Conservation (phyloP, 1,284 basidiomycete species). For the Ustilago trichophora region DNA sequence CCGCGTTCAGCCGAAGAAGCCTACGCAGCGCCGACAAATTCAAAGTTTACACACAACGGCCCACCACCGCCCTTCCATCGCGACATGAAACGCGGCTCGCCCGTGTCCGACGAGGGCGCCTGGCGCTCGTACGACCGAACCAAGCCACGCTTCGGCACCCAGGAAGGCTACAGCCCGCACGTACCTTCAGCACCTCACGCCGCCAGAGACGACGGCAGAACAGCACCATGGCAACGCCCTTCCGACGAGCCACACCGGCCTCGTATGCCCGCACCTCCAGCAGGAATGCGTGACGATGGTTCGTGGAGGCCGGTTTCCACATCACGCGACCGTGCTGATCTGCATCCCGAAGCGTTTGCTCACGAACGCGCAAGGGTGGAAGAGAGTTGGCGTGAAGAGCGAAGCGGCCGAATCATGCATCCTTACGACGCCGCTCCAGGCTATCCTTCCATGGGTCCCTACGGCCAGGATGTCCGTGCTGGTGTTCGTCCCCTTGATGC, state of each 20-base stretch:
- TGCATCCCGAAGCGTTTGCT: slow-evolving; percentile 14
- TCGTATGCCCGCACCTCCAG: slow-evolving; percentile 20
- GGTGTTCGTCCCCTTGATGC: slow-evolving; percentile 12
- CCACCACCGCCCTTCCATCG: slow-evolving; percentile 16
- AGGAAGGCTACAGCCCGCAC: slow-evolving; percentile 22
- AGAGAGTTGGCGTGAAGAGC: slow-evolving; percentile 25
- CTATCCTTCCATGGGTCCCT: slow-evolving; percentile 5
- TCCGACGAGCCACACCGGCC: slow-evolving; percentile 20
- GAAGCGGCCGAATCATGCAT: slow-evolving; percentile 8
- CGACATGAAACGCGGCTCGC: slow-evolving; percentile 20
- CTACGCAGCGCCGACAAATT: not conserved
- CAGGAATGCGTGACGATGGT: slow-evolving; percentile 12
- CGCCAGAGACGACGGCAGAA: slow-evolving; percentile 12
- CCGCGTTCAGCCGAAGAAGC: slow-evolving; percentile 10
- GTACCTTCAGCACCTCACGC: slow-evolving; percentile 8
- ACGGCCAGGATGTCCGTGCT: slow-evolving; percentile 7
- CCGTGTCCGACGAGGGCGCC: slow-evolving; percentile 13
- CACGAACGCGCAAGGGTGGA: slow-evolving; percentile 24
- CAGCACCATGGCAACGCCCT: slow-evolving; percentile 13
- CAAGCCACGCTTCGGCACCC: slow-evolving; percentile 13
- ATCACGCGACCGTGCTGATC: slow-evolving; percentile 11
- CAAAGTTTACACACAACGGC: slow-evolving; percentile 7
- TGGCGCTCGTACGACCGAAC: slow-evolving; percentile 24
- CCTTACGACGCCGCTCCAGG: slow-evolving; percentile 9
- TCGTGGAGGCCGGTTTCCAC: slow-evolving; percentile 15